phyloP scores from a whole-genome alignment of 1,139 yeast genomes.

The Protomyces arabidopsidicola region DNA sequence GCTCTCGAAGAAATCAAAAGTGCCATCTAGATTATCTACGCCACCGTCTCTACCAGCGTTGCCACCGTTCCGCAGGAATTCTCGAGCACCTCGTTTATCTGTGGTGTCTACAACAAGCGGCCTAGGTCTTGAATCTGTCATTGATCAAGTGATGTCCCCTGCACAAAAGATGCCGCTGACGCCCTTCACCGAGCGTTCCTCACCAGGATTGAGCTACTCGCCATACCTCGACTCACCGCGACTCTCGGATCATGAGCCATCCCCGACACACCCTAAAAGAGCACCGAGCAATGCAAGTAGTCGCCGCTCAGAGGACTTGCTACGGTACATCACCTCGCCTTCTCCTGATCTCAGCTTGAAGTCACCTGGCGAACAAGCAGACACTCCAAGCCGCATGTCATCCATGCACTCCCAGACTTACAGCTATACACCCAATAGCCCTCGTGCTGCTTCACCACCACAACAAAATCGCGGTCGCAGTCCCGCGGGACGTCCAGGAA shows the following conservation, averaged over 20 bases:
- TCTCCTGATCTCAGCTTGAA: not conserved
- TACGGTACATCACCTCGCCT: not conserved
- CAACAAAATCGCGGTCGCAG: not conserved
- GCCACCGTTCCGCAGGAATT: not conserved
- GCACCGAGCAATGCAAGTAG: not conserved
- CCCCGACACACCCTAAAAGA: not conserved
- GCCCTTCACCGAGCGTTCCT: not conserved
- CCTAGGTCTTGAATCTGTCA: slow-evolving; percentile 11
- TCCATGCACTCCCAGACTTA: not conserved
- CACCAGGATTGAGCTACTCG: not conserved
- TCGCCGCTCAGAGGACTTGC: not conserved
- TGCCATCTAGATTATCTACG: not conserved
- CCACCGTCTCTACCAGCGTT: not conserved
- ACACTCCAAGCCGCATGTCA: not conserved
- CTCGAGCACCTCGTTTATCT: slow-evolving; percentile 5
- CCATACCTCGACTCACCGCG: not conserved
- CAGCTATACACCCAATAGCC: not conserved
- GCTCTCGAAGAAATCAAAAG: not conserved
- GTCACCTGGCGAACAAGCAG: not conserved
- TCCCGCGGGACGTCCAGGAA: not conserved
- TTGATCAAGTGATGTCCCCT: not conserved
- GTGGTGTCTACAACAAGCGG: slow-evolving; percentile 1
- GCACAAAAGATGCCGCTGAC: not conserved
- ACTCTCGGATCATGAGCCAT: not conserved
- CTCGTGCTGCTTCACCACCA: not conserved